Conservation (phyloP, 2,329 filamentous ascomycete species). For the Ilyonectria sp. region DNA sequence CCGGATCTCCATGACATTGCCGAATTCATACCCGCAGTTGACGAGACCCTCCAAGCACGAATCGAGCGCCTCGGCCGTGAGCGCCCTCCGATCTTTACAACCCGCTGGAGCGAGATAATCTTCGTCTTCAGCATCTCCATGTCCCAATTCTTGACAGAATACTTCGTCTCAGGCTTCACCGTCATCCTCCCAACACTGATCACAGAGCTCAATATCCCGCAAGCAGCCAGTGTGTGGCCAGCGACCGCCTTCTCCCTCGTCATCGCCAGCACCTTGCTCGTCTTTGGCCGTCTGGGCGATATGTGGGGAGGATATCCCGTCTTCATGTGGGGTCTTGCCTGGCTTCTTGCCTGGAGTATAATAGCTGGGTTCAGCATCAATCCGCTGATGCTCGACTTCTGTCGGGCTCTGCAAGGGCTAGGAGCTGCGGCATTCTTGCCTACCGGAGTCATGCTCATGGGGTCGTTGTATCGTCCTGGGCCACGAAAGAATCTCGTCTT, state of each 20-base stretch:
- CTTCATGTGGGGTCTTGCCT: constrained; percentile 70
- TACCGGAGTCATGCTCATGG: constrained; percentile 77
- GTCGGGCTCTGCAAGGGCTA: constrained; percentile 80
- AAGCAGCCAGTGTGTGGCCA: constrained; percentile 13
- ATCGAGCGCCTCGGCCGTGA: too few species aligned
- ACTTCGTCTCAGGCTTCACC: constrained; percentile 20
- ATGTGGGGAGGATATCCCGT: constrained; percentile 73
- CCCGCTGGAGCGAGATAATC: too few species aligned
- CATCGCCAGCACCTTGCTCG: constrained; percentile 70
- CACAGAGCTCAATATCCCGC: constrained; percentile 43
- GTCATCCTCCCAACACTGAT: constrained; percentile 75
- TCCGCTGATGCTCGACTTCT: constrained; percentile 78
- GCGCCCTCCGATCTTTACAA: too few species aligned
- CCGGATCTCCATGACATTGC: too few species aligned
- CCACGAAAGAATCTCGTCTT: constrained; percentile 79
- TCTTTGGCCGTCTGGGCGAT: constrained; percentile 72
- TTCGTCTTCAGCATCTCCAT: too few species aligned
- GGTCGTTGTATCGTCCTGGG: constrained; percentile 76
- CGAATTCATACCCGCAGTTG: too few species aligned
- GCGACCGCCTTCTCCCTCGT: constrained; percentile 52
- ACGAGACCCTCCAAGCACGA: too few species aligned
- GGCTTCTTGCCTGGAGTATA: constrained; percentile 78
- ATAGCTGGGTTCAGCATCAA: constrained; percentile 78
- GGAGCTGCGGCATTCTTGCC: constrained; percentile 81
- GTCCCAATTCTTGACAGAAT: background rate